These are phyloP conservation scores for Apiospora kogelbergensis DNA, from an alignment of 2,329 filamentous ascomycete species.

Conservation along the genomic window DNA sequence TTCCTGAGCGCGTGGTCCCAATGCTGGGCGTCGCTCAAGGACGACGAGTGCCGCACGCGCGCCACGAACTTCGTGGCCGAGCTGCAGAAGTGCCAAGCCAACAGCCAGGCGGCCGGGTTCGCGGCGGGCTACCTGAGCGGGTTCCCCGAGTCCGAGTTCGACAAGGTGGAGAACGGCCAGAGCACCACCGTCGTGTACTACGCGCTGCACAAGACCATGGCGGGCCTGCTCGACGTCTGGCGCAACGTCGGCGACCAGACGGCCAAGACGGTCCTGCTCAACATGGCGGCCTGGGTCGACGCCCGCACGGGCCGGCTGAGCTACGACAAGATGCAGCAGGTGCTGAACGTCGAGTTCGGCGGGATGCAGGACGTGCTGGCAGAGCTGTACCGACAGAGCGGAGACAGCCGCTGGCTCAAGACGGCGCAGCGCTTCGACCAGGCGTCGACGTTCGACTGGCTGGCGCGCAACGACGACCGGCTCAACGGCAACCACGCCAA, in stretches of 20 bases:
- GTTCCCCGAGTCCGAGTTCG: constrained; percentile 52
- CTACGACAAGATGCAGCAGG: constrained; percentile 44
- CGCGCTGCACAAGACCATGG: constrained; percentile 53
- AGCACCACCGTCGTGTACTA: constrained; percentile 56
- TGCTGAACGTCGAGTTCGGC: constrained; percentile 50
- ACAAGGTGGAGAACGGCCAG: constrained; percentile 41
- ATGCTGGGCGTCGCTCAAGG: constrained; percentile 43
- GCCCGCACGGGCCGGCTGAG: constrained; percentile 42
- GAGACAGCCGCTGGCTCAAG: constrained; percentile 44
- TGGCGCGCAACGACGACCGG: constrained; percentile 43
- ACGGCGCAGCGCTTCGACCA: constrained; percentile 52
- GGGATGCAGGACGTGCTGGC: constrained; percentile 54
- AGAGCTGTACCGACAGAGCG: constrained; percentile 46
- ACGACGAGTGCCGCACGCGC: constrained; percentile 43
- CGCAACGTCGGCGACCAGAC: constrained; percentile 41
- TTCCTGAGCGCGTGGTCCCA: constrained; percentile 50
- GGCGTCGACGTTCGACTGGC: constrained; percentile 44
- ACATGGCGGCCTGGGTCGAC: constrained; percentile 49
- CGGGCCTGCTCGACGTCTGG: constrained; percentile 51
- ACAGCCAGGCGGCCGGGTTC: constrained; percentile 46
- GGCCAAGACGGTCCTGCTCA: constrained; percentile 43
- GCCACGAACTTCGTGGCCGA: constrained; percentile 46
- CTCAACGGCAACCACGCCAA: constrained; percentile 52
- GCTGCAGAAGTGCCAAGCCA: constrained; percentile 50
- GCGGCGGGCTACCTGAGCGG: constrained; percentile 47